Base-by-base conservation (phyloP, 2,329 filamentous ascomycete species). In the Alternaria gansuensis region DNA sequence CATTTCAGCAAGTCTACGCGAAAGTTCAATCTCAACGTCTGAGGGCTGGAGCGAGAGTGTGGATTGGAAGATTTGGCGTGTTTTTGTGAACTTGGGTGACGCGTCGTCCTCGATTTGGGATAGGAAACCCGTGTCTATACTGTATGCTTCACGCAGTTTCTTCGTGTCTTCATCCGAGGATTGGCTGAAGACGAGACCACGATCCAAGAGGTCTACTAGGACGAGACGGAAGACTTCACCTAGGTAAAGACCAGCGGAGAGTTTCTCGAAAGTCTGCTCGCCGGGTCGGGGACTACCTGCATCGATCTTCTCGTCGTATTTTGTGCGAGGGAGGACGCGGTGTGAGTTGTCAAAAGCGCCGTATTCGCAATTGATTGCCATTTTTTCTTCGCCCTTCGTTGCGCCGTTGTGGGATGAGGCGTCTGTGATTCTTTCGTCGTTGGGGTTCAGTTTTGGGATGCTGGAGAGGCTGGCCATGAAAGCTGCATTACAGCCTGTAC, bases 331-430 rank as follows among this genome's bases (percentile, higher is more conserved):
- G 11, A 97, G 88, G 54, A 97, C 90, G 71, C 90, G 85, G 81
- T 94, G 90, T 79, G 96, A 91, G 78, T 97, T 97, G 79, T 97
- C 94, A 74, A 98, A 97, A 33, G 94, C 93, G 66, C 94, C 94
- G 86, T 93, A 97, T 79, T 98, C 94, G 82, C 93, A 97, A 83
- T 97, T 97, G 82, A 98, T 97, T 51, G 92, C 93, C 84, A 97
- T 96, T 13, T 65, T 64, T 29, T 48, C 41, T n/a, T 59, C 48
- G 6, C 29, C 26, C 23, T 36, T 43, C 21, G 50, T 40, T 4
- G 34, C 41, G 24, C 48, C 28, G 10, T 49, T 53, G 21, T 46
- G 29, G 5, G 29, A 34, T 26, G 28, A 34, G 24, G 40, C 28
- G 8, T 46, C 51, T 5, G 48, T 51, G 14, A 60, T 51, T 3